phyloP scores from a whole-genome alignment of 805 yeast species.

The Yarrowia deformans region DNA sequence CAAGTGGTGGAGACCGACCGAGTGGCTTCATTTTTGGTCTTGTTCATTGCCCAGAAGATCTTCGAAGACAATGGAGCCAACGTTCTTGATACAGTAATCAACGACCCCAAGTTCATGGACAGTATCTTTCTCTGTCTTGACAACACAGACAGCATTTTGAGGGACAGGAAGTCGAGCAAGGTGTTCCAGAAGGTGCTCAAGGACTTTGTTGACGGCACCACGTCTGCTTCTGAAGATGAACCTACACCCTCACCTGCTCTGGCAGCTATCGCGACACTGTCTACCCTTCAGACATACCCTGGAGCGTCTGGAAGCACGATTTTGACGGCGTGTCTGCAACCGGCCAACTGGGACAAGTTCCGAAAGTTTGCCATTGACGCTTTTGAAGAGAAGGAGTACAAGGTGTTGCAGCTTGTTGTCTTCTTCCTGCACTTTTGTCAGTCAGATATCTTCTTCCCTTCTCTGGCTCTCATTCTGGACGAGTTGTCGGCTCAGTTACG shows the following conservation, averaged over 20 bases:
- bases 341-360: slow-evolving; percentile 17
- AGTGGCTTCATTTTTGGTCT: slow-evolving; percentile 19
- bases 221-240: neutral
- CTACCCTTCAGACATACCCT: slow-evolving; percentile 36
- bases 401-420: slow-evolving; percentile 24
- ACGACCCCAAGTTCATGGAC: slow-evolving; percentile 19
- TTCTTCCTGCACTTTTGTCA: slow-evolving; percentile 30
- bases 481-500: neutral
- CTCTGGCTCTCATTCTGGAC: slow-evolving; percentile 8
- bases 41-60: slow-evolving; percentile 26
- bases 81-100: slow-evolving; percentile 6
- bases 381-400: slow-evolving; percentile 10
- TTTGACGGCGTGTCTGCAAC: slow-evolving; percentile 7
- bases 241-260: slow-evolving; percentile 20
- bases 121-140: slow-evolving; percentile 10
- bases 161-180: slow-evolving; percentile 43
- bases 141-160: slow-evolving; percentile 9
- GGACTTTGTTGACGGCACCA: slow-evolving; percentile 56
- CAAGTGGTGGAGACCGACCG: slow-evolving; percentile 21
- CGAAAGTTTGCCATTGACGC: neutral
- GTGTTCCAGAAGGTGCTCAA: slow-evolving; percentile 77
- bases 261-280: slow-evolving; percentile 22
- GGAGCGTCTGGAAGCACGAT: slow-evolving; percentile 21
- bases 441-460: slow-evolving; percentile 11
- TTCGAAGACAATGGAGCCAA: slow-evolving; percentile 34